These are phyloP conservation scores for Shiraia bambusicola DNA, from an alignment of 2,329 filamentous ascomycete species.

Conservation along the genomic window DNA sequence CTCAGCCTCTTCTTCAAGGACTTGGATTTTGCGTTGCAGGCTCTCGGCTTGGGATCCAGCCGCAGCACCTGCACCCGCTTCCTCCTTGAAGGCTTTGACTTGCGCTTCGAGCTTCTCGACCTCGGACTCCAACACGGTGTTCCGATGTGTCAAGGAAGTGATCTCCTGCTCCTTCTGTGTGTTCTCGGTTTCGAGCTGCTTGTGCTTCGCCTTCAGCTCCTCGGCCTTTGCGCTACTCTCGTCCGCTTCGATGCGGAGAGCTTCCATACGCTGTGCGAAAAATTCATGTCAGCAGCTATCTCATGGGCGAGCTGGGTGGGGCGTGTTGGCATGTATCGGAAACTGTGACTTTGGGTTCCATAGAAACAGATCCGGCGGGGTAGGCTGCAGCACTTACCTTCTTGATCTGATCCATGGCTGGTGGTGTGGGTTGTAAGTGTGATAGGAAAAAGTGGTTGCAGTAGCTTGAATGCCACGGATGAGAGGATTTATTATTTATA, in stretches of 20 bases:
- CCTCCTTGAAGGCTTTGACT: constrained; percentile 85
- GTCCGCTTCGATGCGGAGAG: constrained; percentile 91
- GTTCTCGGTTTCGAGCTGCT: constrained; percentile 90
- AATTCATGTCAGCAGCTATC: constrained; percentile 22
- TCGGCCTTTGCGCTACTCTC: constrained; percentile 78
- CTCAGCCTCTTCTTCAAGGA: constrained; percentile 97
- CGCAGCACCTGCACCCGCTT: constrained; percentile 77
- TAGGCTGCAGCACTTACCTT: constrained; percentile 63
- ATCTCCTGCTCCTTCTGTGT: constrained; percentile 97
- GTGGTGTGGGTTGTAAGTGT: constrained; percentile 12
- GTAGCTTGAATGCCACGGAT: constrained; percentile 5
- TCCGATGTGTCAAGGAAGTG: constrained; percentile 93
- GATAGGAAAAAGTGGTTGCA: constrained; percentile 3
- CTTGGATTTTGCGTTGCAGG: constrained; percentile 86
- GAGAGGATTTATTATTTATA: constrained; percentile 7
- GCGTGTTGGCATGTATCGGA: constrained; percentile 1
- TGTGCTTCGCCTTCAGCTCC: constrained; percentile 84
- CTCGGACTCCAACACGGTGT: constrained; percentile 83
- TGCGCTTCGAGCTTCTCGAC: constrained; percentile 87
- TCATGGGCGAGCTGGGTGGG: background rate
- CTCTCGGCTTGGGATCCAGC: constrained; percentile 89
- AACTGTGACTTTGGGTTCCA: constrained; percentile 11
- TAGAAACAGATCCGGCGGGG: constrained; percentile 37
- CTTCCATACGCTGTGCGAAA: constrained; percentile 78
- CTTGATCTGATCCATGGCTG: constrained; percentile 81